These are phyloP conservation scores for Sanguinoderma infundibulare DNA, from an alignment of 1,284 basidiomycete species.

Conservation along the genomic window DNA sequence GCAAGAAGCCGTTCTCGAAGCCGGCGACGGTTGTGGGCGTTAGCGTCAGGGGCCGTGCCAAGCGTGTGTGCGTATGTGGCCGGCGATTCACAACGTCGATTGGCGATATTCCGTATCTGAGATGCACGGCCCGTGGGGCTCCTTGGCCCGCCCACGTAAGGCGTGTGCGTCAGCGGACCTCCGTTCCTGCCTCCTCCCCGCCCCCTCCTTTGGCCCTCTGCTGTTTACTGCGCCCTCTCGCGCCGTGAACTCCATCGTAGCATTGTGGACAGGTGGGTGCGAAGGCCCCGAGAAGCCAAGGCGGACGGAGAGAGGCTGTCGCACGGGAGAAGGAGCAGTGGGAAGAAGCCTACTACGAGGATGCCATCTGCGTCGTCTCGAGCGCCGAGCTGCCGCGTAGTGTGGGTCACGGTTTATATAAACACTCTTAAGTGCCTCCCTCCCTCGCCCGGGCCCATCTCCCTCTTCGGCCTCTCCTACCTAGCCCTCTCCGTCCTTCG, in stretches of 20 bases:
- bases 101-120: background rate
- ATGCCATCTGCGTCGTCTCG: background rate
- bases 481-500: slow-evolving; percentile 3
- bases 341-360: background rate
- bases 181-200: background rate
- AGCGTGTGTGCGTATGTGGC: background rate
- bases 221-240: background rate
- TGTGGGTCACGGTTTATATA: slow-evolving; percentile 6
- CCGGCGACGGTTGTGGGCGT: background rate
- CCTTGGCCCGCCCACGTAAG: slow-evolving; percentile 8
- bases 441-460: background rate
- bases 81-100: too few species aligned
- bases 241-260: background rate
- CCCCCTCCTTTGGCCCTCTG: background rate
- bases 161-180: background rate
- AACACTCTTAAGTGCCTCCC: background rate
- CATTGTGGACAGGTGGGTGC: too few species aligned
- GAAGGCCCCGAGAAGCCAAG: background rate
- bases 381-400: background rate
- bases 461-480: slow-evolving; percentile 3
- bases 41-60: background rate
- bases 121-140: background rate
- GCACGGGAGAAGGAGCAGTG: too few species aligned
- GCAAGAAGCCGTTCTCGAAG: too few species aligned
- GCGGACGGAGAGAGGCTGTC: too few species aligned